Evolutionary conservation across 1,284 basidiomycete genomes (phyloP), one percentile per base, ranked within the genome.

Genomic region (Cerioporus squamosus): DNA sequence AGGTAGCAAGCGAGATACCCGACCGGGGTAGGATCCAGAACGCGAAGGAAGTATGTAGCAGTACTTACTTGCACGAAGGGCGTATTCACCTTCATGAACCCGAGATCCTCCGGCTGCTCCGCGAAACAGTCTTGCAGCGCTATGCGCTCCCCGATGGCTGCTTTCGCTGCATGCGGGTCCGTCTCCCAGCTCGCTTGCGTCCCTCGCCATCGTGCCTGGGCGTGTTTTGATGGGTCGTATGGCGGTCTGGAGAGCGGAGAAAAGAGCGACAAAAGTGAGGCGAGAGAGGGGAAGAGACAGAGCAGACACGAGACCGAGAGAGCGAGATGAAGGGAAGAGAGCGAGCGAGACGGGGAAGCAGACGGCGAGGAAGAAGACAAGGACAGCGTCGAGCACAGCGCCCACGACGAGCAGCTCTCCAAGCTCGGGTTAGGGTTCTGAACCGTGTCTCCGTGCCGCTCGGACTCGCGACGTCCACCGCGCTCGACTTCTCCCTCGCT

Each of bases 141-240:
- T 0, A 83, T 86, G 62, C 90, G 90, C 64, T 78, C 87, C 2
- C 91, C 91, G 51, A 94, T 91, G 15, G 90, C 92, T 0, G 91
- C 91, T 69, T 92, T 92, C 2, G 78, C 81, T 1, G 90, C 91
- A 69, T 93, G 93, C 46, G 79, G 9, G 87, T 89, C 91, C 91
- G 93, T 46, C 90, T 78, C 87, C 83, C 44, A 93, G 81, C 57
- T 92, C 88, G 42, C 78, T 73, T 22, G 87, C 83, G 66, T 92
- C 88, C 87, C 93, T 90, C 9, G 43, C 22, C 17, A 8, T 22
- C n/a, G 46, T 33, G 20, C 18, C 20, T 26, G 33, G 22, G 45
- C 10, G 22, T 18, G 24, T n/a, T 18, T 15, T 15, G 20, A 49
- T 20, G 23, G 18, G 24, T 29, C n/a, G 29, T 10, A 10, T 5